Evolutionary conservation across 257 asterid genomes (phyloP).

Genomic region (Eustoma russellianum): DNA sequence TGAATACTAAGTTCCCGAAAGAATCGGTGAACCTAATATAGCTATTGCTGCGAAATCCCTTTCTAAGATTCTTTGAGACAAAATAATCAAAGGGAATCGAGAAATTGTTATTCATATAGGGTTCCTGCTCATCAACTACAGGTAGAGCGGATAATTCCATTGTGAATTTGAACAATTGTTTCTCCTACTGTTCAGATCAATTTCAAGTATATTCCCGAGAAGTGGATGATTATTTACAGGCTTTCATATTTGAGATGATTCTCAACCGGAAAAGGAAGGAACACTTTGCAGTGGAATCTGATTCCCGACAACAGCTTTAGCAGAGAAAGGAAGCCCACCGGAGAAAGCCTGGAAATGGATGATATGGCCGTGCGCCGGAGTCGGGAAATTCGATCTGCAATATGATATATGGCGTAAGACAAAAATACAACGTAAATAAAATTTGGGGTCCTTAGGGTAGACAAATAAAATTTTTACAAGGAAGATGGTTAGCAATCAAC

Average conservation of each 20-base stretch:
- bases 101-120: conserved; percentile 10
- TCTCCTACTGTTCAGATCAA: no score
- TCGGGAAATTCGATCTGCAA: no score
- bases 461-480: no score
- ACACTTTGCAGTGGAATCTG: neutral
- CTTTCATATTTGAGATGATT: neutral
- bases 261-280: neutral
- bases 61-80: conserved; percentile 46
- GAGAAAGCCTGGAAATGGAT: no score
- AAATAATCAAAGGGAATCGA: conserved; percentile 71
- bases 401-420: no score
- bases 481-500: no score
- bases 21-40: conserved; percentile 51
- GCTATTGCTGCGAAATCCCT: conserved; percentile 26
- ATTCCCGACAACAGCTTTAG: conserved; percentile 3
- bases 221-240: neutral
- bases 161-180: neutral
- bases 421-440: no score
- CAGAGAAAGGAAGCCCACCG: no score
- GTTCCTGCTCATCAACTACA: conserved; percentile 14
- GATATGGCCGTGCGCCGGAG: no score
- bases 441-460: no score
- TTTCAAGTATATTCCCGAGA: no score
- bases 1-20: conserved; percentile 45
- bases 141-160: conserved; percentile 24